A percentile compares a stretch with the other conserved stretches of the same genome.
Conservation (phyloP, 495 filamentous ascomycete genomes). For the Rhizodiscina lignyota region DNA sequence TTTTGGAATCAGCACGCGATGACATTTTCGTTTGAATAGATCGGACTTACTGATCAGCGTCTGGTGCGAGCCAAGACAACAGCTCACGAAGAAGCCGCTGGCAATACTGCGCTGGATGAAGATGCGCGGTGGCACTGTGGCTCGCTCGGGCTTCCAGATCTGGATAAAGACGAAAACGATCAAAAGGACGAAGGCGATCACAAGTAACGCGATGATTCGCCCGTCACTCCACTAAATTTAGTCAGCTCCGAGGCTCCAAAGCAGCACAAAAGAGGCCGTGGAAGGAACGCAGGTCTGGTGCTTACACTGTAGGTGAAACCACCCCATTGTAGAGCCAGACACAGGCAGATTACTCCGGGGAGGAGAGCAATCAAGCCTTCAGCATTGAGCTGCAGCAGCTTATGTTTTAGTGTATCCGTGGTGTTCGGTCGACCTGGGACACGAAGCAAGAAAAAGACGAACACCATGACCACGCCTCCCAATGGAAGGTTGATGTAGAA, state of each 20-base stretch:
- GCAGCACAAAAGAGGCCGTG: too few species aligned
- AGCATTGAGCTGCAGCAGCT: slow-evolving; percentile 14
- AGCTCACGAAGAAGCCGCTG: slow-evolving; percentile 3
- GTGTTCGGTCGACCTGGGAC: slow-evolving; percentile 15
- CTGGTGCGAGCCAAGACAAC: too few species aligned
- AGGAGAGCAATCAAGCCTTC: slow-evolving; percentile 9
- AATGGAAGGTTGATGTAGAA: slow-evolving; percentile 44
- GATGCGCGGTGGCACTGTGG: slow-evolving; percentile 10
- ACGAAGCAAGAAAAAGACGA: slow-evolving; percentile 31
- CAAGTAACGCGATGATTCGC: slow-evolving; percentile 28
- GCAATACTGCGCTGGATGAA: slow-evolving; percentile 4
- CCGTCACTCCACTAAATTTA: slow-evolving; percentile 19
- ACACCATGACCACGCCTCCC: slow-evolving; percentile 26
- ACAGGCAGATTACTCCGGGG: slow-evolving; percentile 7
- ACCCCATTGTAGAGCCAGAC: slow-evolving; percentile 16
- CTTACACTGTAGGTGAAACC: slow-evolving; percentile 13
- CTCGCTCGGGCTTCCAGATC: slow-evolving; percentile 6
- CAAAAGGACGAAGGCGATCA: slow-evolving; percentile 17
- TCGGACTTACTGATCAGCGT: too few species aligned
- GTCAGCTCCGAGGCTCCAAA: too few species aligned
- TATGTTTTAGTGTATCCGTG: slow-evolving; percentile 16
- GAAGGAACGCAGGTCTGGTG: too few species aligned
- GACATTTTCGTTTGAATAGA: too few species aligned
- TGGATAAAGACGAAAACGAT: slow-evolving; percentile 7
- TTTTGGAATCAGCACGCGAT: slow-evolving; percentile 6